phyloP scores from a whole-genome alignment of 257 asterid species.

The Solanum chilense region DNA sequence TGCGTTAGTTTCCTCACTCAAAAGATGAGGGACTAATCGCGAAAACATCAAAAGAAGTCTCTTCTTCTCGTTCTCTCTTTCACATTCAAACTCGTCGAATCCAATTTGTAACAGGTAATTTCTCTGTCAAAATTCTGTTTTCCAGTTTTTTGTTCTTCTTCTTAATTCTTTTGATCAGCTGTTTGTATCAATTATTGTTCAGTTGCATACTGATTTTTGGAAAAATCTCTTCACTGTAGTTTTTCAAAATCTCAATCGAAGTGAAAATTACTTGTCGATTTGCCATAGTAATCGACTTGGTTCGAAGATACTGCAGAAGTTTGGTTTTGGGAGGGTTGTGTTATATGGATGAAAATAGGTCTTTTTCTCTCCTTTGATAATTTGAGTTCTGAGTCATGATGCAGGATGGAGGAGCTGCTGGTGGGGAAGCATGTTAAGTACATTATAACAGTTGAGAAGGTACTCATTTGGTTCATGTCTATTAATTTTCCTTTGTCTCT shows the following conservation, averaged over 20 bases:
- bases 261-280: neutral
- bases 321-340: neutral
- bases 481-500: neutral
- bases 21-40: neutral
- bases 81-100: neutral
- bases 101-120: neutral
- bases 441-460: conserved; percentile 17
- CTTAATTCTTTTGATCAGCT: neutral
- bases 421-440: conserved; percentile 11
- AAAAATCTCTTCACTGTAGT: neutral
- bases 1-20: neutral
- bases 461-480: neutral
- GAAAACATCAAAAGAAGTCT: neutral
- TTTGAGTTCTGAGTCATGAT: neutral
- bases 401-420: conserved; percentile 15
- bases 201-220: neutral
- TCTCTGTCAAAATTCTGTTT: neutral
- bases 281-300: neutral
- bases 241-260: neutral
- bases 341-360: neutral
- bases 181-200: neutral
- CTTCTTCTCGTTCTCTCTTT: too few species aligned
- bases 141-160: neutral
- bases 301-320: neutral
- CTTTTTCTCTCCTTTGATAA: neutral